Evolutionary conservation across 2,329 filamentous ascomycete genomes (phyloP).

Genomic region (Fulvia fulva): DNA sequence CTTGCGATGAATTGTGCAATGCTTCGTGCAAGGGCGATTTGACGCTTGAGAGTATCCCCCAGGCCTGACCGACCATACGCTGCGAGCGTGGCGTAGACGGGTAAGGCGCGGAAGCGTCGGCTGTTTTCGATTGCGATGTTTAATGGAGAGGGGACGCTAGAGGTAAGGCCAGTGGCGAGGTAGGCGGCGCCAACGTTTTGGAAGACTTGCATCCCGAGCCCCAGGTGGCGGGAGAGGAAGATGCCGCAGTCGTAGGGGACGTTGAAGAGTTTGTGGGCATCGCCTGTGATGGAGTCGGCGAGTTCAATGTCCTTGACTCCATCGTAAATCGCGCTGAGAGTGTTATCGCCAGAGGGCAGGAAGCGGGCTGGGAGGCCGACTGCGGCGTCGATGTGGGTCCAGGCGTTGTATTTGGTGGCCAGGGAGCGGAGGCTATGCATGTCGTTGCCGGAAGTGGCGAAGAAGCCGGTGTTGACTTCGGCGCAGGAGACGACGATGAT

Average conservation of each 20-base stretch:
- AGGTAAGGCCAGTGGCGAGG: constrained; percentile 47
- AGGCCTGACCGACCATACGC: constrained; percentile 71
- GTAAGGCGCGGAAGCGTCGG: constrained; percentile 82
- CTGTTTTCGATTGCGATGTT: constrained; percentile 91
- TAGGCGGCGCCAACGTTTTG: constrained; percentile 84
- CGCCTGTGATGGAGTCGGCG: constrained; percentile 81
- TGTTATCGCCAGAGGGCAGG: constrained; percentile 49
- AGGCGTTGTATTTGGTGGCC: constrained; percentile 69
- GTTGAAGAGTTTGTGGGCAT: constrained; percentile 89
- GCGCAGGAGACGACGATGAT: constrained; percentile 80
- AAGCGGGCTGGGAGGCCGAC: constrained; percentile 79
- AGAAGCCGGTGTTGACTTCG: constrained; percentile 87
- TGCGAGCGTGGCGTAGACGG: constrained; percentile 74
- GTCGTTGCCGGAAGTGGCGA: constrained; percentile 61
- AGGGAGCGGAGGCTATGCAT: constrained; percentile 61
- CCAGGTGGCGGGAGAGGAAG: constrained; percentile 68
- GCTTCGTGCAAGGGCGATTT: constrained; percentile 66
- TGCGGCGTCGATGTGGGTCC: constrained; percentile 89
- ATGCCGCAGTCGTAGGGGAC: constrained; percentile 92
- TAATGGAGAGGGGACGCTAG: constrained; percentile 68
- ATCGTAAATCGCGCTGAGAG: constrained; percentile 55
- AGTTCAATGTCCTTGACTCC: constrained; percentile 65
- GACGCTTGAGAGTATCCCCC: constrained; percentile 62
- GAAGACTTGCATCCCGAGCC: constrained; percentile 62
- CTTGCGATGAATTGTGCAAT: constrained; percentile 62